Conservation (phyloP, 345 rosid species). For the Abelmoschus esculentus region DNA sequence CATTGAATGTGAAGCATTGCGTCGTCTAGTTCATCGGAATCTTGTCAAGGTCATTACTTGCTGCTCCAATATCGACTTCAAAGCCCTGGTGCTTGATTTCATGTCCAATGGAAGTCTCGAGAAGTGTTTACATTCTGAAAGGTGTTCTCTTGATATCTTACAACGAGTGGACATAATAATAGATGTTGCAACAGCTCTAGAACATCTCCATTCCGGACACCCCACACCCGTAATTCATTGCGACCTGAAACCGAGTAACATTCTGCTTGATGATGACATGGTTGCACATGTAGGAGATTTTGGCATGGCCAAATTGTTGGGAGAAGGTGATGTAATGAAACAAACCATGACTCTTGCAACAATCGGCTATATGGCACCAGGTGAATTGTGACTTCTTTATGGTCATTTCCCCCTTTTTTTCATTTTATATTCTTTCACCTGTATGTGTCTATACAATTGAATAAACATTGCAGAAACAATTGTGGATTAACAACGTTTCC, state of each 20-base stretch:
- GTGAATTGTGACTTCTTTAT: not conserved
- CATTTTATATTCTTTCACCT: not conserved
- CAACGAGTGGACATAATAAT: slow-evolving; percentile 5
- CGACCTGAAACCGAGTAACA: slow-evolving; percentile 10
- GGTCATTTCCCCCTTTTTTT: not conserved
- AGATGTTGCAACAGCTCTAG: slow-evolving; percentile 9
- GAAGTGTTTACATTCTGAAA: slow-evolving; percentile 7
- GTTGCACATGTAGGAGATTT: slow-evolving; percentile 7
- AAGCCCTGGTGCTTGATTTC: slow-evolving; percentile 16
- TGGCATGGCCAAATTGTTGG: slow-evolving; percentile 9
- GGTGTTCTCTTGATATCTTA: not conserved
- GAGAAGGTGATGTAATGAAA: not conserved
- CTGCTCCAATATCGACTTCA: slow-evolving; percentile 7
- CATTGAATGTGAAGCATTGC: slow-evolving; percentile 9
- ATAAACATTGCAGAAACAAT: not conserved
- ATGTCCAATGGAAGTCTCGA: slow-evolving; percentile 17
- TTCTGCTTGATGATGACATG: slow-evolving; percentile 6
- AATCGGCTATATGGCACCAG: slow-evolving; percentile 17
- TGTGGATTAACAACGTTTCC: not conserved
- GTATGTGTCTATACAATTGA: not conserved
- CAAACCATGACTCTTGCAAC: slow-evolving; percentile 4
- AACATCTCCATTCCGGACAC: slow-evolving; percentile 4
- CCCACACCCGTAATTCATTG: slow-evolving; percentile 7
- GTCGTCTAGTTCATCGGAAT: slow-evolving; percentile 14
- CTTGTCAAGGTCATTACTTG: slow-evolving; percentile 18